Conservation (phyloP, 2,329 filamentous ascomycete genomes). For the Penicillium sp. region DNA sequence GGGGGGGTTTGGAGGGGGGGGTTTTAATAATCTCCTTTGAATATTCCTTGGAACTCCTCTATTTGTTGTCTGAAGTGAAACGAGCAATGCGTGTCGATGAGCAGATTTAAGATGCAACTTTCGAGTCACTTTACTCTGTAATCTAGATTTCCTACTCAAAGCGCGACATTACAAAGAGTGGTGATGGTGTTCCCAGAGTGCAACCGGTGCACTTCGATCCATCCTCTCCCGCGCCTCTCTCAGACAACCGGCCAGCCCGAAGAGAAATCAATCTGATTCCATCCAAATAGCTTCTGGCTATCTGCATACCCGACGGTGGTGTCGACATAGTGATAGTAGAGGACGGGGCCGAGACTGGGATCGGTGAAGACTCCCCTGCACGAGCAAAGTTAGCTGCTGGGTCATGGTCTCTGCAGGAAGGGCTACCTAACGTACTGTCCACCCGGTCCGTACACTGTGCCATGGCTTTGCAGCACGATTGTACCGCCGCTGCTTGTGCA, state of each 20-base stretch:
- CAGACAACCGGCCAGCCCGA: slow-evolving; percentile 50
- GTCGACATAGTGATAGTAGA: slow-evolving; percentile 66
- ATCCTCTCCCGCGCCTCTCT: not conserved
- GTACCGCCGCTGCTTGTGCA: slow-evolving; percentile 63
- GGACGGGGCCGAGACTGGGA: slow-evolving; percentile 51
- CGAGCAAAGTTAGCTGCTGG: slow-evolving; percentile 9
- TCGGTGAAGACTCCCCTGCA: slow-evolving; percentile 35
- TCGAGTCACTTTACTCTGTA: too few relatives aligned
- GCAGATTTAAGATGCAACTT: too few relatives aligned
- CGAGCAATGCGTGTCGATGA: too few relatives aligned
- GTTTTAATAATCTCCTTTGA: too few relatives aligned
- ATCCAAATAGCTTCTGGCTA: slow-evolving; percentile 50
- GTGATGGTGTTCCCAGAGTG: too few relatives aligned
- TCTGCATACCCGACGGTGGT: slow-evolving; percentile 57
- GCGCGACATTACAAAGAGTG: too few relatives aligned
- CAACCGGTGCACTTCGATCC: too few relatives aligned
- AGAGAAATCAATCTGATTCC: slow-evolving; percentile 49
- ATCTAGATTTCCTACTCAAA: too few relatives aligned
- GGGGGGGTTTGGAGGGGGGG: too few relatives aligned
- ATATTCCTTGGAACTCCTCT: too few relatives aligned
- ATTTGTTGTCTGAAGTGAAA: too few relatives aligned
- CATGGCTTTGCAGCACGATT: slow-evolving; percentile 62
- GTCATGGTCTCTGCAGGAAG: not conserved
- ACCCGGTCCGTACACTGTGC: slow-evolving; percentile 64
- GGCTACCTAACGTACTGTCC: slow-evolving; percentile 57